These are phyloP conservation scores for Albophoma yamanashiensis DNA, from an alignment of 2,329 filamentous ascomycete species.

Conservation along the genomic window DNA sequence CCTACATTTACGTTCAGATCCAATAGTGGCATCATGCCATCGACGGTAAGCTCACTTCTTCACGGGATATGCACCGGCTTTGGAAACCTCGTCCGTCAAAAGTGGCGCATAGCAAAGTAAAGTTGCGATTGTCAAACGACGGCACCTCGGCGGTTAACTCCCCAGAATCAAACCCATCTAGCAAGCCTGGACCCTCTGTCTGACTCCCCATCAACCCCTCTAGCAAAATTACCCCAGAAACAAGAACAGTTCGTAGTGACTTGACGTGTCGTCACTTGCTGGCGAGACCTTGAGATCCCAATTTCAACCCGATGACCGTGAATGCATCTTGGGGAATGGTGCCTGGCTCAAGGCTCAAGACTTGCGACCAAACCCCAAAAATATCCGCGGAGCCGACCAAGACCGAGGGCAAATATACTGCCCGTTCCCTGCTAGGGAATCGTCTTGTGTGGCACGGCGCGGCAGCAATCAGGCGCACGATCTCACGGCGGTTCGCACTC, in stretches of 20 bases:
- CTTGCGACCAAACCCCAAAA: background rate
- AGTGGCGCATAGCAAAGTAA: background rate
- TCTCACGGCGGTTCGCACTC: constrained; percentile 23
- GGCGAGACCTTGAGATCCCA: constrained; percentile 14
- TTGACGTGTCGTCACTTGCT: constrained; percentile 20
- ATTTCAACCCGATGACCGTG: background rate
- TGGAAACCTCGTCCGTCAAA: background rate
- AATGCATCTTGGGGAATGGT: constrained; percentile 3
- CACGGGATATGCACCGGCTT: background rate
- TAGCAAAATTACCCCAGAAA: constrained; percentile 3
- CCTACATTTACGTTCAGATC: background rate
- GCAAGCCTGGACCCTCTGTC: constrained; percentile 7
- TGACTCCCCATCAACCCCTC: background rate
- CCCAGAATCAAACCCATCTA: constrained; percentile 12
- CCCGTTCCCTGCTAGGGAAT: background rate
- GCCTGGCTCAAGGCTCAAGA: background rate
- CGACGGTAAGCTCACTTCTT: background rate
- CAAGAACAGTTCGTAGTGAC: constrained; percentile 17
- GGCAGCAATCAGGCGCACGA: constrained; percentile 24
- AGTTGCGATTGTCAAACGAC: background rate
- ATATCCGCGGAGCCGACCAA: background rate
- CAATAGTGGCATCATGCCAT: background rate
- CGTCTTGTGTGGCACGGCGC: background rate
- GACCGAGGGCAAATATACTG: background rate
- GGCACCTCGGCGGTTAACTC: background rate